Percentiles rank a stretch among this genome's conserved stretches.
phyloP scores from a whole-genome alignment of 257 asterid genomes.

The Jacaranda mimosifolia region DNA sequence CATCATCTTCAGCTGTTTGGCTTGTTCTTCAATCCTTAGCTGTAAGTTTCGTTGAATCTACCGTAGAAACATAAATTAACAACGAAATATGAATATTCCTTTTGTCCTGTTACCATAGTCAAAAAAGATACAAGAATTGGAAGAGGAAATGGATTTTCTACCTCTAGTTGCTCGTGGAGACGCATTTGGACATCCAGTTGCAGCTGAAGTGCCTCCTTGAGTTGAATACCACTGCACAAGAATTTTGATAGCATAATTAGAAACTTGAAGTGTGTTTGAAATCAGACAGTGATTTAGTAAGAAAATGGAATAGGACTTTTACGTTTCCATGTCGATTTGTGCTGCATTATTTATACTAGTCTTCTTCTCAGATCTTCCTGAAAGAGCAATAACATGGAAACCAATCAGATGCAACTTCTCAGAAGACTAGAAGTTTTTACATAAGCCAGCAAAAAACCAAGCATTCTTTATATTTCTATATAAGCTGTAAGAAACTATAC shows the following conservation, averaged over 20 bases:
- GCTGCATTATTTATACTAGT: conserved; percentile 32
- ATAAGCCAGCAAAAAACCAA: no score
- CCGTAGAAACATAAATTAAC: neutral
- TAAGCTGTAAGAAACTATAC: conserved; percentile 40
- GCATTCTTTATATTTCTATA: no score
- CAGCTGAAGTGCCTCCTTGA: conserved; percentile 77
- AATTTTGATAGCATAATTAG: neutral
- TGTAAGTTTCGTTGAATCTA: conserved; percentile 70
- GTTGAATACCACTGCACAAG: conserved; percentile 66
- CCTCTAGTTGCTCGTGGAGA: conserved; percentile 87
- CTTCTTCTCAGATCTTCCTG: conserved; percentile 68
- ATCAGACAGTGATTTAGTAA: neutral
- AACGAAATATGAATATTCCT: neutral
- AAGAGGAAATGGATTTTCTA: conserved; percentile 18
- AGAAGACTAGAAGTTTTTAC: no score
- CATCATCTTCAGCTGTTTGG: conserved; percentile 67
- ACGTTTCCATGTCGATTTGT: conserved; percentile 56
- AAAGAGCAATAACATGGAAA: conserved; percentile 11
- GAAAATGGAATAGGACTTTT: conserved; percentile 26
- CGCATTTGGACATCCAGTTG: conserved; percentile 77
- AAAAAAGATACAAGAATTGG: no score
- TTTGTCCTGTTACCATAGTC: no score
- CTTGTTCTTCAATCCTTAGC: conserved; percentile 80
- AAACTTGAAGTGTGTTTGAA: neutral
- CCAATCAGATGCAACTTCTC: neutral